Evolutionary conservation across 2,329 filamentous ascomycete genomes (phyloP).

Genomic region (Diaporthe ampelina): DNA sequence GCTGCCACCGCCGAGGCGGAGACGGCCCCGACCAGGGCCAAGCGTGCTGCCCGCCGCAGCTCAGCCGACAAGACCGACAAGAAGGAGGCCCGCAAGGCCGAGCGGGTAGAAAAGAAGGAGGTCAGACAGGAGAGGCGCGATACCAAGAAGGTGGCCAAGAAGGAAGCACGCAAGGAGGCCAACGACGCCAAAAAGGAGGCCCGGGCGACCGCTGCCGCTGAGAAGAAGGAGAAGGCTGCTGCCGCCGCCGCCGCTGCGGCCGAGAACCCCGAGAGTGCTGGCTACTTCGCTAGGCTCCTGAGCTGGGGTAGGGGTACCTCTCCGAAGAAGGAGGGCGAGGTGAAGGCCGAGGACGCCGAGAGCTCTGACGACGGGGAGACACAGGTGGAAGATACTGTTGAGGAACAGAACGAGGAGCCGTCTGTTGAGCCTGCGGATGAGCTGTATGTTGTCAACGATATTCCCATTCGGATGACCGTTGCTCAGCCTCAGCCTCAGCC

Average conservation of each 20-base stretch:
- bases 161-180: slow-evolving; percentile 22
- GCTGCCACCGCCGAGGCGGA: not conserved
- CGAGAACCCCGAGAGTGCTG: slow-evolving; percentile 17
- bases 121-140: slow-evolving; percentile 12
- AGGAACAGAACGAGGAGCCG: not conserved
- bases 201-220: not conserved
- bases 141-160: slow-evolving; percentile 20
- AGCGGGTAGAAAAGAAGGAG: slow-evolving; percentile 18
- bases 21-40: not conserved
- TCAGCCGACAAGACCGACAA: slow-evolving; percentile 8
- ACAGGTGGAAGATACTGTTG: not conserved
- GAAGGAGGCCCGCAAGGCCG: slow-evolving; percentile 16
- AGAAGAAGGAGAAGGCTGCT: slow-evolving; percentile 20
- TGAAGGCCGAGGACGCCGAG: not conserved
- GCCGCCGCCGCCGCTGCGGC: not conserved
- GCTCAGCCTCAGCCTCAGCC: slow-evolving; percentile 18
- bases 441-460: slow-evolving; percentile 17
- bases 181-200: slow-evolving; percentile 23
- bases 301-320: slow-evolving; percentile 13
- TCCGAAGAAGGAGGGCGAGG: slow-evolving; percentile 3
- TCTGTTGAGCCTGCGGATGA: slow-evolving; percentile 24
- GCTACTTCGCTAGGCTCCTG: slow-evolving; percentile 22
- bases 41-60: slow-evolving; percentile 16
- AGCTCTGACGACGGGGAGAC: slow-evolving; percentile 22
- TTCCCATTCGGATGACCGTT: slow-evolving; percentile 8